phyloP scores from a whole-genome alignment of 129 eudicot species.

The Flaveria bidentis region DNA sequence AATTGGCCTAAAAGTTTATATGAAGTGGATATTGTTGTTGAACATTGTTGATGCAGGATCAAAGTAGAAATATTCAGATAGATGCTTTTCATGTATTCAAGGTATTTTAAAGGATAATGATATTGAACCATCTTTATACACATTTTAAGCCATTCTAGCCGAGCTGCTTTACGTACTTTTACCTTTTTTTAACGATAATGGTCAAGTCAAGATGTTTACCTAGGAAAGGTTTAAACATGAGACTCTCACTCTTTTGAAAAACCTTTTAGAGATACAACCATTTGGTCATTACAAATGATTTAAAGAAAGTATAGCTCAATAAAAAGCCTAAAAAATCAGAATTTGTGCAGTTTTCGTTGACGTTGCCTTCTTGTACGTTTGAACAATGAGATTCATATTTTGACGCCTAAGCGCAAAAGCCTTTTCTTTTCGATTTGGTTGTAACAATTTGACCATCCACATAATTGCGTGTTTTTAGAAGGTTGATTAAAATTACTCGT shows the following conservation, averaged over 20 bases:
- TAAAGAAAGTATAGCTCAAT: neutral
- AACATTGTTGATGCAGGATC: constrained; percentile 50
- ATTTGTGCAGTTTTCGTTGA: neutral
- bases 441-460: neutral
- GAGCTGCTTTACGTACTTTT: no score
- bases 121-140: neutral
- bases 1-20: neutral
- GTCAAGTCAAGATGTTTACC: no score
- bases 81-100: constrained; percentile 85
- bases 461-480: neutral
- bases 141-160: no score
- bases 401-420: neutral
- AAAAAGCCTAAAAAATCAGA: neutral
- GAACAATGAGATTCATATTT: neutral
- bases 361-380: no score
- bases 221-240: no score
- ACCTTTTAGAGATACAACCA: neutral
- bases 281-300: neutral
- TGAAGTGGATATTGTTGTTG: neutral
- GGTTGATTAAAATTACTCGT: neutral
- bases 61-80: constrained; percentile 66
- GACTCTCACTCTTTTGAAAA: no score
- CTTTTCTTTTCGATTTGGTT: neutral
- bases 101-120: constrained; percentile 40
- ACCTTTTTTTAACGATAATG: no score